phyloP scores from a whole-genome alignment of 2,329 filamentous ascomycete genomes.

The Ceratocystis lukuohia region DNA sequence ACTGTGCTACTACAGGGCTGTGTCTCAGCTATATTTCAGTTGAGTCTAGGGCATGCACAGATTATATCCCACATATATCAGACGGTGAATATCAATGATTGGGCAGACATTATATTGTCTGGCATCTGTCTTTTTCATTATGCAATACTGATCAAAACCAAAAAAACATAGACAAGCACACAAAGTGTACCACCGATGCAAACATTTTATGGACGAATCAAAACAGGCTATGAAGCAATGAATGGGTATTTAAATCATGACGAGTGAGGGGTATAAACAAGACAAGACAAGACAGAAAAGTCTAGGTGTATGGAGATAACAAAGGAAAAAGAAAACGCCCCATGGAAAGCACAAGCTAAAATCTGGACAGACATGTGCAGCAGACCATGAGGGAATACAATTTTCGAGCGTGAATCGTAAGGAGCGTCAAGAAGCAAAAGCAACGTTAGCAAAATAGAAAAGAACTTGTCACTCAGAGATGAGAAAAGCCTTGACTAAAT shows the following conservation, averaged over 20 bases:
- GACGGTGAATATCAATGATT: slow-evolving; percentile 2
- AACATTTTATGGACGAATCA: background rate
- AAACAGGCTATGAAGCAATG: background rate
- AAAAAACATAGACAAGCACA: background rate
- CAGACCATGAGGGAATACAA: background rate
- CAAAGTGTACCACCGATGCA: background rate
- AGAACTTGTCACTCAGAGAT: background rate
- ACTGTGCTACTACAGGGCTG: background rate
- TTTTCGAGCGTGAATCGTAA: background rate
- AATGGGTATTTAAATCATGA: slow-evolving; percentile 2
- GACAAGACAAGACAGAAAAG: background rate
- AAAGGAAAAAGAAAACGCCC: background rate
- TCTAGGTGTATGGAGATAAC: background rate
- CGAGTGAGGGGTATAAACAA: background rate
- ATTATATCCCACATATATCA: background rate
- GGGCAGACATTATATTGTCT: slow-evolving; percentile 4
- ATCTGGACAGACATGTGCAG: background rate
- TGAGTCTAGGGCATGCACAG: slow-evolving; percentile 1
- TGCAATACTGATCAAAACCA: background rate
- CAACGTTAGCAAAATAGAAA: background rate
- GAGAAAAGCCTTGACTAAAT: background rate
- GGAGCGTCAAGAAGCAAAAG: background rate
- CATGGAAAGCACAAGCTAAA: background rate
- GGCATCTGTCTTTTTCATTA: background rate
- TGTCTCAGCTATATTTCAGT: slow-evolving; percentile 2